Conservation (phyloP, 148 eudicot genomes). For the Dysphania ambrosioides region DNA sequence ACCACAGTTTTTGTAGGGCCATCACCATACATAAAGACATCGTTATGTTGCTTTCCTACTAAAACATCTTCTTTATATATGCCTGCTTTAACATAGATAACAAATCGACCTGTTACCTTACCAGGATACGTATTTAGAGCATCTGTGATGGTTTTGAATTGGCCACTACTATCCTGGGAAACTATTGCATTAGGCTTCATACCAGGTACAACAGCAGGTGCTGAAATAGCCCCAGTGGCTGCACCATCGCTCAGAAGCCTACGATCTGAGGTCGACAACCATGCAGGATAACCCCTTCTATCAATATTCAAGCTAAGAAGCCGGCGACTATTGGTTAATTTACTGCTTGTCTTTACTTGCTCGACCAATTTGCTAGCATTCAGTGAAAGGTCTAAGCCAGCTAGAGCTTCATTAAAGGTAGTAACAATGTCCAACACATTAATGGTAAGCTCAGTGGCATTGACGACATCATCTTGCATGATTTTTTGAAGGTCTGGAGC, state of each 20-base stretch:
- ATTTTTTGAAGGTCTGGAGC: conserved; percentile 33
- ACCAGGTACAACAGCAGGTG: neutral
- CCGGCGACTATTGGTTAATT: conserved; percentile 13
- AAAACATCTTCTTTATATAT: conserved; percentile 41
- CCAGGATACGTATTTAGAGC: conserved; percentile 45
- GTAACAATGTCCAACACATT: conserved; percentile 48
- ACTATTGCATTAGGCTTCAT: conserved; percentile 41
- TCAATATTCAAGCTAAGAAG: conserved; percentile 32
- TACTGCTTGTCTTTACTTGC: neutral
- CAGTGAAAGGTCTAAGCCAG: conserved; percentile 16
- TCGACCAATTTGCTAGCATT: conserved; percentile 27
- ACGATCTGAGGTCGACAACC: conserved; percentile 44
- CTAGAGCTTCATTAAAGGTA: conserved; percentile 25
- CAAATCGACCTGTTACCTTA: conserved; percentile 31
- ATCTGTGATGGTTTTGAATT: conserved; percentile 36
- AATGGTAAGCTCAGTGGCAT: conserved; percentile 43
- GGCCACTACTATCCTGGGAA: conserved; percentile 56
- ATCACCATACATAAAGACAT: conserved; percentile 55
- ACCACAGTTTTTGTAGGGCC: conserved; percentile 46
- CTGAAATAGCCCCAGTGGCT: neutral
- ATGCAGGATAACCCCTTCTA: conserved; percentile 38
- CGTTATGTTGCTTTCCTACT: conserved; percentile 29
- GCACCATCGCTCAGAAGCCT: conserved; percentile 28
- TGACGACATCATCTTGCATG: conserved; percentile 31
- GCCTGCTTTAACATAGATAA: conserved; percentile 55